Base-by-base conservation (phyloP, 768 basidiomycete genomes). In the Lyophyllum shimeji region DNA sequence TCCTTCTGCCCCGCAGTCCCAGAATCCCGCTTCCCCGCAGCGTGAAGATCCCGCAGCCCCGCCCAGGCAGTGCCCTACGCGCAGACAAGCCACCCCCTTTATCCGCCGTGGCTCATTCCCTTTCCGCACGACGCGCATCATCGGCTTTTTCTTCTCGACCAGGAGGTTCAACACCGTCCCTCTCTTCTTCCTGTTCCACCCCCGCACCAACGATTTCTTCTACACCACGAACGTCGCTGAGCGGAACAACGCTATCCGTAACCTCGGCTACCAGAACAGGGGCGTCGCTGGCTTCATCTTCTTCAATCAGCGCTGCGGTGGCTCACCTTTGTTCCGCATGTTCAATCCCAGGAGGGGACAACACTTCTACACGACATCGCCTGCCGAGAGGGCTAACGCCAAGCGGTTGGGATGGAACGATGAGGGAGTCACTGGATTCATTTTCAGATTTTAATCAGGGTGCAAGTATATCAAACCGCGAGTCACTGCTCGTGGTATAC, bases 161-260 rank as follows among this genome's bases (percentile, higher is more conserved):
- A 11, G 9, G 1, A 31, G 24, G 13, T 44, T 44, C 8, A 39
- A 43, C 25, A 57, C 56, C 12, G 23, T 21, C 23, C 46, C 54
- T 21, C 46, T 60, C 24, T 60, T 50, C 18, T 8, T 31, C 15
- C 39, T 57, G 7, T 57, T 50, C 50, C 54, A 57, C 24, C 2
- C 29, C 13, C 39, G 33, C 25, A 60, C 52, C 40, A 42, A 60
- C 43, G 60, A 60, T 34, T 60, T 42, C 27, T 53, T 60, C 20
- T 57, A 48, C 20, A 57, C 56, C n/a, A 60, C 60, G 4, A 52
- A 45, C 15, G 11, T 4, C 25, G 5, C 13, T 20, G 60, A 60
- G 46, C 60, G 60, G 1, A 48, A 47, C 23, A 37, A 40, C 7
- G 56, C 56, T 12, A 45, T 60, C 12, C 17, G 2, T 3, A 54